Evolutionary conservation across 2,329 filamentous ascomycete genomes (phyloP).

Genomic region (Botrytis tulipae): DNA sequence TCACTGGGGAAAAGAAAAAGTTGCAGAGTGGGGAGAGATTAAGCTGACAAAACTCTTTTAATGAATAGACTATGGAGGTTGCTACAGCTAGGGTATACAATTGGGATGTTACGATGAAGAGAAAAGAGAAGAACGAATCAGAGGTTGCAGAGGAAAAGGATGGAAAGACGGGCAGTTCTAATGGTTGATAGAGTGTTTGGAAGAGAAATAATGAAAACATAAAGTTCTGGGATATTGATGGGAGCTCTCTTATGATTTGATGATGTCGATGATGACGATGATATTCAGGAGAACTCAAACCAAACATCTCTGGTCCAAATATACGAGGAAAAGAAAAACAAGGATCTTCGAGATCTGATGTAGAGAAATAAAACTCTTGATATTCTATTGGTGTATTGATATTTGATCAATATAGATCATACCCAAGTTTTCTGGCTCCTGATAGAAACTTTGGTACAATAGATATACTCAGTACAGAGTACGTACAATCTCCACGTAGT

Average conservation of each 20-base stretch:
- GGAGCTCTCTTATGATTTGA: neutral
- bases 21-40: neutral
- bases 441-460: neutral
- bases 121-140: constrained; percentile 79
- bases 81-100: constrained; percentile 98
- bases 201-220: constrained; percentile 19
- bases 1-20: neutral
- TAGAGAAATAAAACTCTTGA: constrained; percentile 6
- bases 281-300: constrained; percentile 20
- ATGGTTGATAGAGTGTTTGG: constrained; percentile 31
- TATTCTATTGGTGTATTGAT: neutral
- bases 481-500: neutral
- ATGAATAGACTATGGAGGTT: constrained; percentile 68
- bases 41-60: constrained; percentile 18
- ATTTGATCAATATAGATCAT: constrained; percentile 8
- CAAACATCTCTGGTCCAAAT: neutral
- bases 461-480: no score
- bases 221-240: neutral
- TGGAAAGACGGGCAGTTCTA: constrained; percentile 38
- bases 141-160: constrained; percentile 40
- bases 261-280: neutral
- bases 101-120: constrained; percentile 94
- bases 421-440: neutral
- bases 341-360: constrained; percentile 10
- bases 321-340: neutral